phyloP scores from a whole-genome alignment of 2,329 filamentous ascomycete genomes.

The Xylariaceae sp. region DNA sequence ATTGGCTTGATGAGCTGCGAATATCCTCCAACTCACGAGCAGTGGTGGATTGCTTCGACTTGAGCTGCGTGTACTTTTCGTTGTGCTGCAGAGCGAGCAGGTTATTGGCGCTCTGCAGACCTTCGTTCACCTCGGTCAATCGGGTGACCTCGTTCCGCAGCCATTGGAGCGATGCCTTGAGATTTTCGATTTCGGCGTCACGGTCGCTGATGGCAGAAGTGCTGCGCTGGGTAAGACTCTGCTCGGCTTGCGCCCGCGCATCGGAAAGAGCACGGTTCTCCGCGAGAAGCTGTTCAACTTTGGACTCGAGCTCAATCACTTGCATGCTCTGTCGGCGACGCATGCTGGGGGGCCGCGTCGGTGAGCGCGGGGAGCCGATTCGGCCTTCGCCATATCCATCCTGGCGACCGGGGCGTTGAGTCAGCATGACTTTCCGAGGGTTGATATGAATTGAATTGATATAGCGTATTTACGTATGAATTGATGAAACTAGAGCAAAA shows the following conservation, averaged over 20 bases:
- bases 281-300: constrained; percentile 74
- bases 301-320: constrained; percentile 81
- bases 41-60: constrained; percentile 60
- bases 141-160: constrained; percentile 76
- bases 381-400: constrained; percentile 90
- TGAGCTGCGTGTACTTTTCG: constrained; percentile 61
- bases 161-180: constrained; percentile 72
- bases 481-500: not conserved
- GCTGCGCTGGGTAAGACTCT: constrained; percentile 57
- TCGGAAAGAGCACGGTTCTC: constrained; percentile 79
- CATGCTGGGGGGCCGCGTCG: constrained; percentile 90
- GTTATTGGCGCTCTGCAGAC: constrained; percentile 69
- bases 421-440: constrained; percentile 1
- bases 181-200: constrained; percentile 77
- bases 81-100: constrained; percentile 71
- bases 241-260: constrained; percentile 64
- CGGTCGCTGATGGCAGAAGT: constrained; percentile 70
- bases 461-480: not conserved
- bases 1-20: constrained; percentile 57
- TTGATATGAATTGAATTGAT: too few relatives aligned
- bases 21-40: constrained; percentile 64
- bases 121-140: constrained; percentile 76
- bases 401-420: constrained; percentile 41
- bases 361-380: constrained; percentile 80
- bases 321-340: constrained; percentile 97